phyloP scores from a whole-genome alignment of 2,329 filamentous ascomycete genomes.

The Talaromyces sp. region DNA sequence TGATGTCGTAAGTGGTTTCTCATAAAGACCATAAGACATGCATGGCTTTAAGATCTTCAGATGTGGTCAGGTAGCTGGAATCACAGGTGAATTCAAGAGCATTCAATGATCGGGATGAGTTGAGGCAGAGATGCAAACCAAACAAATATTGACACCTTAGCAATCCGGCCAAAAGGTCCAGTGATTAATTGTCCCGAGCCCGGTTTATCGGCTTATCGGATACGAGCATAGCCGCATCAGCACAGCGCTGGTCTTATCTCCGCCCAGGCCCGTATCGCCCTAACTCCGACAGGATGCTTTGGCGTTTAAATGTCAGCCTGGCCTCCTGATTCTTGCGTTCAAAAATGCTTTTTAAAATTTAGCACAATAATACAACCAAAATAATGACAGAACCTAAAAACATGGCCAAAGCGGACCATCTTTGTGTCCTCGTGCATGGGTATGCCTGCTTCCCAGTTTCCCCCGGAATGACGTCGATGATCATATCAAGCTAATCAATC shows the following conservation, averaged over 20 bases:
- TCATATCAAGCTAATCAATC: slow-evolving; percentile 12
- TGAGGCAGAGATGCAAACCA: background rate
- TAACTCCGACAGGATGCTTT: background rate
- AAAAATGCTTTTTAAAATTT: background rate
- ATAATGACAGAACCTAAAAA: slow-evolving; percentile 10
- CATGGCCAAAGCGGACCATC: slow-evolving; percentile 49
- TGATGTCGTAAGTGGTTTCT: too few species aligned
- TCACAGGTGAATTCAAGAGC: background rate
- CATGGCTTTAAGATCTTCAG: too few species aligned
- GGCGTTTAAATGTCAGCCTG: background rate
- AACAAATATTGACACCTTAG: background rate
- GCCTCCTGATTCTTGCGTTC: background rate
- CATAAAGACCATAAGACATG: too few species aligned
- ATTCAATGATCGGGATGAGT: background rate
- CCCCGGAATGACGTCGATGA: slow-evolving; percentile 12
- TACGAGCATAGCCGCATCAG: background rate
- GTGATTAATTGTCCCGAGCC: too few species aligned
- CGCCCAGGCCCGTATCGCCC: background rate
- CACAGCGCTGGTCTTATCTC: slow-evolving; percentile 18
- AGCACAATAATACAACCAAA: background rate
- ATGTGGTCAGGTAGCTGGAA: background rate
- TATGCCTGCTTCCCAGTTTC: slow-evolving; percentile 34
- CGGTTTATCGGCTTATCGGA: slow-evolving; percentile 3
- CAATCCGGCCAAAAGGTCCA: background rate
- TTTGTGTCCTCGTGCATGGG: slow-evolving; percentile 66